These are phyloP conservation scores for Fusarium subtropicale DNA, from an alignment of 2,329 filamentous ascomycete genomes.

Conservation along the genomic window DNA sequence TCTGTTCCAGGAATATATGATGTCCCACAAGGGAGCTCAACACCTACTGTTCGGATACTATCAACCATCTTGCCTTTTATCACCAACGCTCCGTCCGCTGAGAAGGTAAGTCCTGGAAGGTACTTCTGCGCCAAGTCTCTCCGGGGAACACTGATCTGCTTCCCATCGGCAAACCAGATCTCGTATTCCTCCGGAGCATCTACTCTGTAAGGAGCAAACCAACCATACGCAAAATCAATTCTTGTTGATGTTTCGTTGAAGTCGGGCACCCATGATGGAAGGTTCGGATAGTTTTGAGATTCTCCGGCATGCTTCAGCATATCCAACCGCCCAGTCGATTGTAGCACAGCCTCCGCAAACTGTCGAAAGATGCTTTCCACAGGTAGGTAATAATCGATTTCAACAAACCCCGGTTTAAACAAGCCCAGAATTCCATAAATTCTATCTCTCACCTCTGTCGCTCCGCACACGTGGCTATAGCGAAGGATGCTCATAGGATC, in stretches of 20 bases:
- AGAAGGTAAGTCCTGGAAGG: neutral
- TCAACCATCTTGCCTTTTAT: conserved; percentile 20
- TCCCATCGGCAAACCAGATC: neutral
- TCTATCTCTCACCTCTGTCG: conserved; percentile 16
- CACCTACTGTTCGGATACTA: neutral
- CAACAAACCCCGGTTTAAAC: conserved; percentile 10
- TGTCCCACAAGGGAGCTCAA: neutral
- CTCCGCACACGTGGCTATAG: conserved; percentile 19
- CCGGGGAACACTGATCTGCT: neutral
- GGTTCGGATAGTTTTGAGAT: neutral
- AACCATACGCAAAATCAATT: neutral
- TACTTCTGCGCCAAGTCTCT: neutral
- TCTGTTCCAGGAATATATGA: neutral
- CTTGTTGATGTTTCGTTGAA: neutral
- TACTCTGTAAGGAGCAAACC: neutral
- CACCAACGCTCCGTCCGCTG: neutral
- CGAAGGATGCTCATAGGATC: conserved; percentile 11
- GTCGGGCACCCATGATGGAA: conserved; percentile 30
- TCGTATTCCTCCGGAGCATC: neutral
- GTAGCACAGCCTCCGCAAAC: conserved; percentile 10
- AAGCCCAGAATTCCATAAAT: conserved; percentile 20
- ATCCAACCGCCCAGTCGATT: neutral
- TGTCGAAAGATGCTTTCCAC: conserved; percentile 20
- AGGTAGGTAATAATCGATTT: neutral
- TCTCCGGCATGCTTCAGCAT: conserved; percentile 6